Percentiles rank a stretch among this genome's conserved stretches.
Evolutionary conservation across 441 rosid species (phyloP).

Genomic region (Syzygium malaccense): DNA sequence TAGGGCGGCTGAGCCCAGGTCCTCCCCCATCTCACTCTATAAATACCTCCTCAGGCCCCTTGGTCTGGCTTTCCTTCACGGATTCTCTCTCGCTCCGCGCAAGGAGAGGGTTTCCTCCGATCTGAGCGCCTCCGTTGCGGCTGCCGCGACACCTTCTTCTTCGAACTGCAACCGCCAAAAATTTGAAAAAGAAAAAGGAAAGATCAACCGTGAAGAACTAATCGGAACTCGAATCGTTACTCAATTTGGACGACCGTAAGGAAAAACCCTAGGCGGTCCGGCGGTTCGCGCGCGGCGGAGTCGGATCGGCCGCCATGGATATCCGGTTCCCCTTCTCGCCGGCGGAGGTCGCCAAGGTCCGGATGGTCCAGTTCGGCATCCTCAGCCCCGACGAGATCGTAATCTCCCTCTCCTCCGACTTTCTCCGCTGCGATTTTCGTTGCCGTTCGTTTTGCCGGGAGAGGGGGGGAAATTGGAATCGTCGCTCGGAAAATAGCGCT

Average conservation of each 20-base stretch:
- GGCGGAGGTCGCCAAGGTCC: slow-evolving; percentile 97
- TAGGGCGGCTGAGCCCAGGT: not conserved
- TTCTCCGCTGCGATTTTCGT: not conserved
- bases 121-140: not conserved
- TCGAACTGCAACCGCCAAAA: not conserved
- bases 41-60: not conserved
- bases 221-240: not conserved
- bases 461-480: not conserved
- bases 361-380: slow-evolving; percentile 63
- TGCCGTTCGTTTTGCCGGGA: not conserved
- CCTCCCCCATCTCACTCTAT: not conserved
- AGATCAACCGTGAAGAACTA: not conserved
- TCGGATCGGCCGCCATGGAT: slow-evolving; percentile 55
- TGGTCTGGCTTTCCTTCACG: rapidly evolving
- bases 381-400: slow-evolving; percentile 72
- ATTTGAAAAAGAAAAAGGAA: not conserved
- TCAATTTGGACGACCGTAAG: not conserved
- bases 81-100: too few relatives aligned
- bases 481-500: not conserved
- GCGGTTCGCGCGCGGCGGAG: not conserved
- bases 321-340: slow-evolving; percentile 81
- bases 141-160: not conserved
- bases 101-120: not conserved
- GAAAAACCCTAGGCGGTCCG: slow-evolving; percentile 10
- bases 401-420: slow-evolving; percentile 10